Evolutionary conservation across 164 flowering plant genomes (phyloP), one percentile per base, ranked within the genome.

Genomic region (Kingdonia uniflora): DNA sequence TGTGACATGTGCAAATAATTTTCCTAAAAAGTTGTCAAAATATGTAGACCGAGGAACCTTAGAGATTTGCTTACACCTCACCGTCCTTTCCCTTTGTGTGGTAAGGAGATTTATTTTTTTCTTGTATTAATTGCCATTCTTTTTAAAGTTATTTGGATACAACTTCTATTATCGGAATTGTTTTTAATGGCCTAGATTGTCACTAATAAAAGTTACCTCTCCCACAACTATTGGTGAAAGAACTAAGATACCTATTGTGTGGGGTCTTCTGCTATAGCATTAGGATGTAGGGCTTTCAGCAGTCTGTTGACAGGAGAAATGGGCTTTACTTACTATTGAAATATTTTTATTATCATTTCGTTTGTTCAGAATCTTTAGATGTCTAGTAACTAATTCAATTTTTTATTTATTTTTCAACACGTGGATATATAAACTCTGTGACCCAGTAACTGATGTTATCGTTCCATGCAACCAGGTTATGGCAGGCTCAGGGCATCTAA

Each of bases 401-500:
- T n/a, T n/a, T n/a, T n/a, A n/a, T n/a, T n/a, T n/a, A n/a, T n/a
- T n/a, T n/a, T n/a, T n/a, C n/a, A n/a, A n/a, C n/a, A n/a, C n/a
- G n/a, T n/a, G n/a, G n/a, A n/a, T n/a, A n/a, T n/a, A n/a, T n/a
- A 37, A 37, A 37, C 40, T 13, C 40, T 7, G 13, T 37, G 40
- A 37, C 40, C n/a, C 15, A 41, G 44, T 41, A 41, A 41, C 17
- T 14, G 44, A 41, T 41, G 33, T 49, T 58, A 20, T 40, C 46
- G 15, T 63, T 14, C 15, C 17, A 41, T 41, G 48, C 1, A 56
- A 54, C 78, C 75, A 94, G 99, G 92, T 89, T 46, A 94, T 94
- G 99, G 95, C 97, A 42, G 97, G 99, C 58, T 89, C 99, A 46
- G 99, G 99, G 43, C 81, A 87, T 70, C 65, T 94, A 53, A 83